Percentiles rank a stretch among this genome's conserved stretches.
phyloP scores from a whole-genome alignment of 768 basidiomycete species.

The Clathrus columnatus region DNA sequence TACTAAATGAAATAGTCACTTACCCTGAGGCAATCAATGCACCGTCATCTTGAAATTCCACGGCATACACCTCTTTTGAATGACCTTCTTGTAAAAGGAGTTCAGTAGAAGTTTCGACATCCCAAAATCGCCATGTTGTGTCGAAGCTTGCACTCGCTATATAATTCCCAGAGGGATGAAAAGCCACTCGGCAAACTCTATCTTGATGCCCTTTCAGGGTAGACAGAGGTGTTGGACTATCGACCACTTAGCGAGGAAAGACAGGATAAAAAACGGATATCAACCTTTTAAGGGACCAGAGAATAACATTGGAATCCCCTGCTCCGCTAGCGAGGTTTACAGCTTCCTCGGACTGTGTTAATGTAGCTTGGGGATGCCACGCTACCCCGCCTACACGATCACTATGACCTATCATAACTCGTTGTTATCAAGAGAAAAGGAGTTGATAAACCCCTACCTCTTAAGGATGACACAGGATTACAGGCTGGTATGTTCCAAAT shows the following conservation, averaged over 20 bases:
- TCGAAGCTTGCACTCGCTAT: slow-evolving; percentile 94
- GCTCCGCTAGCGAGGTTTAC: slow-evolving; percentile 90
- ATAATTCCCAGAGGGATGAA: slow-evolving; percentile 93
- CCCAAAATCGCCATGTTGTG: slow-evolving; percentile 97
- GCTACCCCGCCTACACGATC: slow-evolving; percentile 94
- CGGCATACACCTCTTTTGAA: slow-evolving; percentile 89
- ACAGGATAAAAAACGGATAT: slow-evolving; percentile 1
- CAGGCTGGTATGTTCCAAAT: slow-evolving; percentile 94
- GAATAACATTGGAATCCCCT: slow-evolving; percentile 73
- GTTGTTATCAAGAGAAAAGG: neutral
- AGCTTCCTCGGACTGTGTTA: slow-evolving; percentile 48
- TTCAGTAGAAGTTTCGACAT: slow-evolving; percentile 73
- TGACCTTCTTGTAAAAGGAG: slow-evolving; percentile 92
- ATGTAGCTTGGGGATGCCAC: slow-evolving; percentile 93
- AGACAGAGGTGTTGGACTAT: slow-evolving; percentile 78
- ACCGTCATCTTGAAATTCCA: slow-evolving; percentile 96
- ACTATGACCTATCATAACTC: slow-evolving; percentile 51
- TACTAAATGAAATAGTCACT: slow-evolving; percentile 17
- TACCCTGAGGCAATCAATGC: slow-evolving; percentile 90
- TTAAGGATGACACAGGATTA: slow-evolving; percentile 62
- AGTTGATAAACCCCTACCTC: slow-evolving; percentile 39
- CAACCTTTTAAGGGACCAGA: slow-evolving; percentile 87
- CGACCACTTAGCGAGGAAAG: slow-evolving; percentile 1
- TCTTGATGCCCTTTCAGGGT: slow-evolving; percentile 82
- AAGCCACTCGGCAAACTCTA: slow-evolving; percentile 88